Percentiles rank a stretch among this genome's conserved stretches.
Evolutionary conservation across 2,329 filamentous ascomycete genomes (phyloP).

Genomic region (Pyricularia grisea): DNA sequence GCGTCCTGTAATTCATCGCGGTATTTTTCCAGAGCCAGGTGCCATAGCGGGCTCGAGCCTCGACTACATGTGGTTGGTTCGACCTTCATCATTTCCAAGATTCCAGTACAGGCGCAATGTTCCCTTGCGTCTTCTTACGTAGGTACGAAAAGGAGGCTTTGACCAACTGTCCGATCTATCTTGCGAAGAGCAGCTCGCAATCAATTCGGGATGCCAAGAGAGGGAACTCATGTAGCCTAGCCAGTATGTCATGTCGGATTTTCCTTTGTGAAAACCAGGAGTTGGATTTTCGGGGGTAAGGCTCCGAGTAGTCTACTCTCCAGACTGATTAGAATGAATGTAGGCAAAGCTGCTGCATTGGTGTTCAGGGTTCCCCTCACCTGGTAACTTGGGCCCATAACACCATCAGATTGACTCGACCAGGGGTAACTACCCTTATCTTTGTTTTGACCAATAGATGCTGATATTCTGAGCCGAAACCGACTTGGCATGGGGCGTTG

Average conservation of each 20-base stretch:
- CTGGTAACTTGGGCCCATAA: neutral
- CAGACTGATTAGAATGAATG: neutral
- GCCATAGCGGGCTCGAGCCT: constrained; percentile 11
- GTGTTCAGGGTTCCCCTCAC: neutral
- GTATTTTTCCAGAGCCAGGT: constrained; percentile 13
- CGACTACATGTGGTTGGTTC: neutral
- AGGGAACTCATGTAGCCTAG: neutral
- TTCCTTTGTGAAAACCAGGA: neutral
- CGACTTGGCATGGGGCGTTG: neutral
- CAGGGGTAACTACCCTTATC: neutral
- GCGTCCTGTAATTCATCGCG: constrained; percentile 12
- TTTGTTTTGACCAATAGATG: neutral
- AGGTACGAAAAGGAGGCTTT: neutral
- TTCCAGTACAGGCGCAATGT: neutral
- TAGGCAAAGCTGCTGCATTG: neutral
- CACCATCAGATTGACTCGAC: neutral
- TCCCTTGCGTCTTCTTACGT: neutral
- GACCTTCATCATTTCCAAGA: neutral
- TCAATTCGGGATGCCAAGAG: neutral
- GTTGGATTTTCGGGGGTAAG: neutral
- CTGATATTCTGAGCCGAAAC: neutral
- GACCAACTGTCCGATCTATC: neutral
- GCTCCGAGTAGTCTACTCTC: neutral
- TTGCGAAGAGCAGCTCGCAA: neutral
- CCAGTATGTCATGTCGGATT: neutral